These are phyloP conservation scores for Backusella macrospora DNA, from an alignment of 192 early-diverging fungal species.

Conservation along the genomic window DNA sequence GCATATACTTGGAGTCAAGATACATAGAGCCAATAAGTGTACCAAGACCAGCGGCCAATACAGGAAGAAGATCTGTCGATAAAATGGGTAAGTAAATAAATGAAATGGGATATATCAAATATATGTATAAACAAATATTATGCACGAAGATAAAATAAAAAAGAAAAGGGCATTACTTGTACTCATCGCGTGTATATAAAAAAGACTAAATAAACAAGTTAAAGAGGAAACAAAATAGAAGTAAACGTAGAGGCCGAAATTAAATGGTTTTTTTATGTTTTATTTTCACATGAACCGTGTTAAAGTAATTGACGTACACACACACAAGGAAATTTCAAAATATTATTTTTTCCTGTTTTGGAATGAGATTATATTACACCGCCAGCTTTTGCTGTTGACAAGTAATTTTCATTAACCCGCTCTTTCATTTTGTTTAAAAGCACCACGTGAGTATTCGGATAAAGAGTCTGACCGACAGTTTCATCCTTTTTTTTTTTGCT, in stretches of 20 bases:
- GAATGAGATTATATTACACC: background rate
- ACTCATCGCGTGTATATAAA: background rate
- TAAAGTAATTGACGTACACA: background rate
- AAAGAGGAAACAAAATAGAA: background rate
- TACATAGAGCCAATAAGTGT: conserved; percentile 49
- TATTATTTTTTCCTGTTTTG: background rate
- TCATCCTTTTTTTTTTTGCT: background rate
- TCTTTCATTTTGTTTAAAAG: conserved; percentile 18
- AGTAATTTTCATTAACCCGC: conserved; percentile 20
- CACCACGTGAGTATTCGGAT: conserved; percentile 3
- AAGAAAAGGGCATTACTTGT: background rate
- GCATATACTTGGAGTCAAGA: conserved; percentile 44
- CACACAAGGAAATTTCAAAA: conserved; percentile 14
- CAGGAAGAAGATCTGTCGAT: conserved; percentile 7
- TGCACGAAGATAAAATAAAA: no score
- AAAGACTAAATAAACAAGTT: no score
- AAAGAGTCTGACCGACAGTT: conserved; percentile 9
- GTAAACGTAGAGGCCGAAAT: background rate
- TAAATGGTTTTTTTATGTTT: background rate
- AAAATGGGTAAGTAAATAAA: background rate
- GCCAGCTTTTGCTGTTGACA: background rate
- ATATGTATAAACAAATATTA: no score
- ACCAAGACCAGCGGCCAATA: conserved; percentile 36
- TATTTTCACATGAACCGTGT: background rate
- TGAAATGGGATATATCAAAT: background rate